Base-by-base conservation (phyloP, 805 yeast species). In the Millerozyma miso region DNA sequence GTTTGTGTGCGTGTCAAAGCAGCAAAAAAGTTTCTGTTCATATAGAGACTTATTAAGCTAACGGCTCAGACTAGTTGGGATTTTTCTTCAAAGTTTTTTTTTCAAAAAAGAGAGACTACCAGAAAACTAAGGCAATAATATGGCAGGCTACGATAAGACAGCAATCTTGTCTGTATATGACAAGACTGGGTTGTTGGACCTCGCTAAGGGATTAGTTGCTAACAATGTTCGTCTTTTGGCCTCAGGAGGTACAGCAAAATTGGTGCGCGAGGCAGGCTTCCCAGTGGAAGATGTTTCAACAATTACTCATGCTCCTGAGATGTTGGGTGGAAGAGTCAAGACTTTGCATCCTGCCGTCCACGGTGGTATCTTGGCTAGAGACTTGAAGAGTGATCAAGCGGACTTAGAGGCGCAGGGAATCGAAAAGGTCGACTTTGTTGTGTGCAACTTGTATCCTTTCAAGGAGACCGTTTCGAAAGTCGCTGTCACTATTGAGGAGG, bases 311-410 rank as follows among this genome's bases (percentile, higher is more conserved):
- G 98, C 98, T 33, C 99, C 99, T 41, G 99, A 93, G 70, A 93
- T 93, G 96, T 77, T 93, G 54, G 96, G 97, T 50, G 99, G 99
- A 51, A 81, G 99, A 71, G 99, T 93, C 56, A 93, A 93, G 75
- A 93, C 99, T 46, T 76, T 93, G 57, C 99, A 93, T 65, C 99
- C 99, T 33, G 99, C 98, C 23, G 97, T 93, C 48, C 99, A 93
- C 66, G 99, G 96, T 57, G 96, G 95, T 66, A 93, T 93, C 58
- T 78, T 93, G 54, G 98, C 99, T 40, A 82, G 98, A 73, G 80
- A 93, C 71, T 77, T 88, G 64, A 95, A 86, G 55, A 74, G 85
- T 50, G 99, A 93, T 69, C 95, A 89, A 69, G 71, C 80, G 56
- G 99, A 93, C 65, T 80, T 93, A 62, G 76, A 77, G 40, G 85